These are phyloP conservation scores for Limnanthes douglasii DNA, from an alignment of 345 rosid species.

Conservation along the genomic window DNA sequence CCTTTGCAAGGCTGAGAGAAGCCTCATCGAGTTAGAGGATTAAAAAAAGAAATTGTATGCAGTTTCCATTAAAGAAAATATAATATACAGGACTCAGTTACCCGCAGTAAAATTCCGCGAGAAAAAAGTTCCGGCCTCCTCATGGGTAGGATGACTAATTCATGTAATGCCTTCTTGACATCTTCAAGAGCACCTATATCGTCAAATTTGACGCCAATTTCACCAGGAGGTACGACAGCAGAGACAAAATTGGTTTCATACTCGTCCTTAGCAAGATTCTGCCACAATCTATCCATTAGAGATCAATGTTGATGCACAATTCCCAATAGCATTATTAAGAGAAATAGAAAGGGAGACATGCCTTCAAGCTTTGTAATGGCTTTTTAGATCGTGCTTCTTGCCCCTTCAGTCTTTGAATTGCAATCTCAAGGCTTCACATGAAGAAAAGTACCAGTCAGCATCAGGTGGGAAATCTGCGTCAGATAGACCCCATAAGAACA, in stretches of 20 bases:
- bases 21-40: slow-evolving; percentile 7
- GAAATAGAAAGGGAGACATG: slow-evolving; percentile 11
- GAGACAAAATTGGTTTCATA: slow-evolving; percentile 82
- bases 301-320: slow-evolving; percentile 2
- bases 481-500: not conserved
- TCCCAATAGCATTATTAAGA: slow-evolving; percentile 6
- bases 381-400: slow-evolving; percentile 53
- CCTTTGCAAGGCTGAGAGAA: slow-evolving; percentile 91
- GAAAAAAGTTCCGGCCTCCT: slow-evolving; percentile 88
- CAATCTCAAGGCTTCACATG: slow-evolving; percentile 66
- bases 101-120: slow-evolving; percentile 84
- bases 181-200: slow-evolving; percentile 97
- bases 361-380: slow-evolving; percentile 76
- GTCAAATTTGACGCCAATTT: slow-evolving; percentile 84
- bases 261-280: slow-evolving; percentile 87
- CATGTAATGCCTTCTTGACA: slow-evolving; percentile 83
- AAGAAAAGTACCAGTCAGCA: slow-evolving; percentile 16
- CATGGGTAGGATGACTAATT: slow-evolving; percentile 99
- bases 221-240: slow-evolving; percentile 88
- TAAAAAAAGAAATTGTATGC: not conserved
- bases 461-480: not conserved
- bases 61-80: too few species aligned
- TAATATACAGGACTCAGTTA: slow-evolving; percentile 13
- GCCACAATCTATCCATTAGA: slow-evolving; percentile 15
- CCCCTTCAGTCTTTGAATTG: slow-evolving; percentile 66